A percentile compares a stretch with the other conserved stretches of the same genome.
Evolutionary conservation across 805 yeast species (phyloP).

Genomic region (Ogataea allantospora): DNA sequence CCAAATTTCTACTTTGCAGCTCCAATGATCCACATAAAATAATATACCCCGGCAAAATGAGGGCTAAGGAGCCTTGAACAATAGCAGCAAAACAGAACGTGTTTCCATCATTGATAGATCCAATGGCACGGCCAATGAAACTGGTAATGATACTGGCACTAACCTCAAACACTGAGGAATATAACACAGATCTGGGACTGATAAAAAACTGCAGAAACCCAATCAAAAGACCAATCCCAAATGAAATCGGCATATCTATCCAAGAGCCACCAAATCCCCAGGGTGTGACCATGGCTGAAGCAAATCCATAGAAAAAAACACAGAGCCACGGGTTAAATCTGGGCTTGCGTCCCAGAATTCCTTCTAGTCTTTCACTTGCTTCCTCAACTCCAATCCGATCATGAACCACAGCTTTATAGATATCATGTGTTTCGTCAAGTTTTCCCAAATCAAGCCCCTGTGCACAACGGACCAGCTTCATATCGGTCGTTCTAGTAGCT

Average conservation of each 20-base stretch:
- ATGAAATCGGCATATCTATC: slow-evolving; percentile 82
- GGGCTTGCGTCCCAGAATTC: slow-evolving; percentile 57
- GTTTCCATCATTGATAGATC: slow-evolving; percentile 65
- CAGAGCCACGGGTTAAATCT: slow-evolving; percentile 73
- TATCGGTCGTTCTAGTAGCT: slow-evolving; percentile 91
- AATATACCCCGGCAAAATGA: slow-evolving; percentile 92
- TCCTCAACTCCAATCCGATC: slow-evolving; percentile 87
- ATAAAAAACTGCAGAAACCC: slow-evolving; percentile 80
- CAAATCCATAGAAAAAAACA: slow-evolving; percentile 75
- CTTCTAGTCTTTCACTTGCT: slow-evolving; percentile 71
- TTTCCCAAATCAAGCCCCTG: slow-evolving; percentile 88
- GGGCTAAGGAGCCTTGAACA: slow-evolving; percentile 85
- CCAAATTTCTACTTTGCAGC: slow-evolving; percentile 82
- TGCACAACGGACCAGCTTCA: slow-evolving; percentile 79
- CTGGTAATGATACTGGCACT: slow-evolving; percentile 84
- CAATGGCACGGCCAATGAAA: slow-evolving; percentile 84
- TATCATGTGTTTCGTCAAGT: slow-evolving; percentile 74
- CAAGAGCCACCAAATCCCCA: slow-evolving; percentile 88
- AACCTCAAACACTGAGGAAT: slow-evolving; percentile 92
- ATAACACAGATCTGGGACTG: slow-evolving; percentile 78
- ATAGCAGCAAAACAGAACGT: slow-evolving; percentile 84
- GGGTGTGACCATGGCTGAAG: slow-evolving; percentile 79
- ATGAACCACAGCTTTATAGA: slow-evolving; percentile 88
- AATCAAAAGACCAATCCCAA: slow-evolving; percentile 76
- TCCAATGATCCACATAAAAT: slow-evolving; percentile 91